Percentiles rank a stretch among this genome's conserved stretches.
Conservation (phyloP, 495 filamentous ascomycete genomes). For the Lasiosphaeria ovina region DNA sequence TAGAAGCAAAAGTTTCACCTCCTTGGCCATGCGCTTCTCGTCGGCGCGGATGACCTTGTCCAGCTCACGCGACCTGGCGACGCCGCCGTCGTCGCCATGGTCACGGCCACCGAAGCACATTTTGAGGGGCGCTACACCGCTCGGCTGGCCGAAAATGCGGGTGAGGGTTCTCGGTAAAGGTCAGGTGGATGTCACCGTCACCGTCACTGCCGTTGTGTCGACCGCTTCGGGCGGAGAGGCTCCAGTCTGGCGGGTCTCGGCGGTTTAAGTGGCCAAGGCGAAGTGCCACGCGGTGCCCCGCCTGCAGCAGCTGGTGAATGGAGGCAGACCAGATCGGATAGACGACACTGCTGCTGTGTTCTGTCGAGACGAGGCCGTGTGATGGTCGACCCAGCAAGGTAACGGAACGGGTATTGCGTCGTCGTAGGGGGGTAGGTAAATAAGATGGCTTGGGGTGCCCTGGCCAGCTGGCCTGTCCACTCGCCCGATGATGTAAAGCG, state of each 20-base stretch:
- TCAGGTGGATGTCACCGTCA: neutral
- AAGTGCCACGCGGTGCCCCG: neutral
- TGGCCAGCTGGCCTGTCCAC: too few relatives aligned
- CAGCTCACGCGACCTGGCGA: slow-evolving; percentile 60
- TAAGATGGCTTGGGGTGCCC: too few relatives aligned
- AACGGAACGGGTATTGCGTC: too few relatives aligned
- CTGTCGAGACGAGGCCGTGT: too few relatives aligned
- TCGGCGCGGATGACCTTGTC: slow-evolving; percentile 75
- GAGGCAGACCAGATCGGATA: too few relatives aligned
- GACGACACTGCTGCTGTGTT: too few relatives aligned
- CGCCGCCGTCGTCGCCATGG: slow-evolving; percentile 48
- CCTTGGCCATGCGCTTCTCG: slow-evolving; percentile 74
- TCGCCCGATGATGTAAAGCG: too few relatives aligned
- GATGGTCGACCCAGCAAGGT: too few relatives aligned
- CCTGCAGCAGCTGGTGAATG: too few relatives aligned
- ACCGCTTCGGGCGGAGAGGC: neutral
- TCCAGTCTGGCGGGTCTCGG: neutral
- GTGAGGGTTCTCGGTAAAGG: neutral
- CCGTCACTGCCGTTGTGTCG: neutral
- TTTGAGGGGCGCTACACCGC: slow-evolving; percentile 25
- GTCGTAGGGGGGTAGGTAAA: too few relatives aligned
- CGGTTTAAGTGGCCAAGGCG: neutral
- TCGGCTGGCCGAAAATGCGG: neutral
- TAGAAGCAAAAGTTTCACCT: slow-evolving; percentile 80
- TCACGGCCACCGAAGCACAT: slow-evolving; percentile 64